These are phyloP conservation scores for Umbelopsis isabellina DNA, from an alignment of 192 early-diverging fungal species.

Conservation along the genomic window DNA sequence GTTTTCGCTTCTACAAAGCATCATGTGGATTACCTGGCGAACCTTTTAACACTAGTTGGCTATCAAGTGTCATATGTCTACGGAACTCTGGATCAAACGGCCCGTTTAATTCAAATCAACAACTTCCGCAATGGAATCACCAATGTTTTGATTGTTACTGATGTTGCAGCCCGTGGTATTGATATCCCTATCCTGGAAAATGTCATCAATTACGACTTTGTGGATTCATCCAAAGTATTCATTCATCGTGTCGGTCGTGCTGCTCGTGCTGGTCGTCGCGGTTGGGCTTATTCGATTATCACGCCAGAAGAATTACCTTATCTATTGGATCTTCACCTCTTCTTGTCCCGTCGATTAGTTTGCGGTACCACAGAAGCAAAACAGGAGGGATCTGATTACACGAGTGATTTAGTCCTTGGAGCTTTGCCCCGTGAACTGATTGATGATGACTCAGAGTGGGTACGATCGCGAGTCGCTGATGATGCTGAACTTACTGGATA, in stretches of 20 bases:
- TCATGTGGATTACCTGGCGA: conserved; percentile 93
- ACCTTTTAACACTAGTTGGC: conserved; percentile 69
- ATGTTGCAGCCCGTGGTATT: conserved; percentile 99
- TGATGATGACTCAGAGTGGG: conserved; percentile 77
- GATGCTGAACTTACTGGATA: conserved; percentile 69
- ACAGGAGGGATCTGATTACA: conserved; percentile 61
- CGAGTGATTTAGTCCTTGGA: conserved; percentile 81
- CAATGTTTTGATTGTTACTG: conserved; percentile 91
- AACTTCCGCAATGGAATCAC: conserved; percentile 79
- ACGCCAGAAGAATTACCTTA: conserved; percentile 90
- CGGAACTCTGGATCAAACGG: conserved; percentile 91
- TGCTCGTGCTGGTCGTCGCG: conserved; percentile 91
- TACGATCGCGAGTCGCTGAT: conserved; percentile 58
- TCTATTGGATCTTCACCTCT: conserved; percentile 92
- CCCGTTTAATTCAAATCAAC: conserved; percentile 85
- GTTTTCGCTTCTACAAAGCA: conserved; percentile 97
- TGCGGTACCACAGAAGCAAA: conserved; percentile 34
- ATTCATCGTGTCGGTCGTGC: conserved; percentile 97
- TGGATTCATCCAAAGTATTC: conserved; percentile 91
- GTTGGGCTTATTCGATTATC: conserved; percentile 91
- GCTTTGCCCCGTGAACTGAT: conserved; percentile 70
- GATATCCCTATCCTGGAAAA: conserved; percentile 97
- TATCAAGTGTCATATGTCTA: conserved; percentile 88
- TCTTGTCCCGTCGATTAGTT: conserved; percentile 73
- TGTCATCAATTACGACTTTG: conserved; percentile 97